A percentile compares a stretch with the other conserved stretches of the same genome.
Conservation (phyloP, 768 basidiomycete genomes). For the Imleria badia region DNA sequence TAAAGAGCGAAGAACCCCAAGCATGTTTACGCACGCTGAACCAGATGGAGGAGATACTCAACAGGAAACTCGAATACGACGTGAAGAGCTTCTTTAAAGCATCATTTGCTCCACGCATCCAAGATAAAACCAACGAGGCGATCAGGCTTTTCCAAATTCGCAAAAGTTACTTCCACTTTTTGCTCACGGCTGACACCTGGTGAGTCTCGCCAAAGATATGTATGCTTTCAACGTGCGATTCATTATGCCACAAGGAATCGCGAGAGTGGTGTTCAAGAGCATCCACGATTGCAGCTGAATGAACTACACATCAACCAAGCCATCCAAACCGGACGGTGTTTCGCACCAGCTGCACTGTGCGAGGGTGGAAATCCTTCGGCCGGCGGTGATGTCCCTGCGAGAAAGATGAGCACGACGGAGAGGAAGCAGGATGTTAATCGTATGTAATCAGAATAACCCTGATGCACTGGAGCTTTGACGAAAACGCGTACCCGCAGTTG, state of each 20-base stretch:
- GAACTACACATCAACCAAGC: too few species aligned
- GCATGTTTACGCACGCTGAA: constrained; percentile 2
- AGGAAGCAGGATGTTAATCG: too few species aligned
- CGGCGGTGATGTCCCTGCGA: too few species aligned
- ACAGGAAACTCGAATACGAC: neutral
- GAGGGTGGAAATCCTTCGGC: too few species aligned
- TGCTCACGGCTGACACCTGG: neutral
- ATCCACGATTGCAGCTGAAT: too few species aligned
- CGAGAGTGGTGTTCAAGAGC: neutral
- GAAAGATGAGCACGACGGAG: too few species aligned
- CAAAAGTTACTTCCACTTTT: neutral
- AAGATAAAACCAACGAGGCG: neutral
- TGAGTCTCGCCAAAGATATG: too few species aligned
- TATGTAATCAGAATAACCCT: too few species aligned
- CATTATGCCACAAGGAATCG: neutral
- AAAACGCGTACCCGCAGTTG: too few species aligned
- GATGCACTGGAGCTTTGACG: too few species aligned
- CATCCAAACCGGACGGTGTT: too few species aligned
- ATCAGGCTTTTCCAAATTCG: constrained; percentile 1
- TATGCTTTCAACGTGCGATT: neutral
- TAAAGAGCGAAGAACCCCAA: neutral
- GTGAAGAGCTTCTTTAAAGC: neutral
- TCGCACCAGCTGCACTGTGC: too few species aligned
- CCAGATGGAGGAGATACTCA: neutral
- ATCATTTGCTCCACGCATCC: neutral